Conservation (phyloP, 2,329 filamentous ascomycete species). For the Phialophora tarda region DNA sequence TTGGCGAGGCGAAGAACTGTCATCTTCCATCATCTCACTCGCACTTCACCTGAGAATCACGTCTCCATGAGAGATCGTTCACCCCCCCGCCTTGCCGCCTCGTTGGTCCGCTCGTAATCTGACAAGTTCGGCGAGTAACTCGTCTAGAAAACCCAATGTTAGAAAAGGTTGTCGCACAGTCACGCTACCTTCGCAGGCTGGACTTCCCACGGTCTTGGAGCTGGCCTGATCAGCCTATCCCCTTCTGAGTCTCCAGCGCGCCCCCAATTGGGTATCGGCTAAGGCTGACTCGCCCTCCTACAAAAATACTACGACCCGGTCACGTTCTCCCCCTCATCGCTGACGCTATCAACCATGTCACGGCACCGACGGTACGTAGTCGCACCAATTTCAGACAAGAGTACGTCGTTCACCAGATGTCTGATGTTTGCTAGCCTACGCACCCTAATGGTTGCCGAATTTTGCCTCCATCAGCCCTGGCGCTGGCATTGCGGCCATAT, state of each 20-base stretch:
- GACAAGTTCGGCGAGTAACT: conserved; percentile 8
- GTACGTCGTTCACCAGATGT: background rate
- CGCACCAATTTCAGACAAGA: background rate
- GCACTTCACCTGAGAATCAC: background rate
- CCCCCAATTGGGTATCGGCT: conserved; percentile 23
- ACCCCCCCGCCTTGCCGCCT: conserved; percentile 16
- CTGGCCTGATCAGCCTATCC: conserved; percentile 16
- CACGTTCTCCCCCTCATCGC: conserved; percentile 17
- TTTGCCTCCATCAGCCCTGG: conserved; percentile 9
- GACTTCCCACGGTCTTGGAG: background rate
- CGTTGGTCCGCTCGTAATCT: conserved; percentile 34
- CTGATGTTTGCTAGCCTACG: background rate
- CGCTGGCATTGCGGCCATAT: background rate
- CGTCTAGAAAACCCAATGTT: background rate
- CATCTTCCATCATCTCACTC: conserved; percentile 20
- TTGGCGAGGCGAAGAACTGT: background rate
- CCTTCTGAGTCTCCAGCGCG: background rate
- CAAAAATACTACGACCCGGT: conserved; percentile 9
- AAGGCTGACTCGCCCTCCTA: conserved; percentile 30
- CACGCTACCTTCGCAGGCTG: conserved; percentile 2
- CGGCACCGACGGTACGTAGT: background rate
- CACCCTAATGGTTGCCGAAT: background rate
- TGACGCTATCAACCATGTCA: conserved; percentile 19
- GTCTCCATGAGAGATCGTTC: conserved; percentile 1
- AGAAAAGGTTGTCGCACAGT: background rate